Evolutionary conservation across 2,329 filamentous ascomycete species (phyloP).

Genomic region (Knoxdaviesia capensis): DNA sequence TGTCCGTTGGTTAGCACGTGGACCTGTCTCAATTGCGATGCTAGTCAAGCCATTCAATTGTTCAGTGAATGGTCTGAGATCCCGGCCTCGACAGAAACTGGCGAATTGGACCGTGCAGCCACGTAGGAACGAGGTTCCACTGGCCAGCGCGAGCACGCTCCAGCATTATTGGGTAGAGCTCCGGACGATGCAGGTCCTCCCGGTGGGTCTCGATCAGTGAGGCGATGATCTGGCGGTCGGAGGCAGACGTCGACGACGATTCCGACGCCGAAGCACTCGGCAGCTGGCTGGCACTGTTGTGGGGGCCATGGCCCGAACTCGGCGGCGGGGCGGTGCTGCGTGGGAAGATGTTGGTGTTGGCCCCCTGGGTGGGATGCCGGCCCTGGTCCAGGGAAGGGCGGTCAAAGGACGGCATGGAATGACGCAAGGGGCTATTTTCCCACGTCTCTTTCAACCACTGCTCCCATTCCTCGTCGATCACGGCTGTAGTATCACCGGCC

Average conservation of each 20-base stretch:
- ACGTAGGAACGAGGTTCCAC: conserved; percentile 37
- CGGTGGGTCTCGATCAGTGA: conserved; percentile 10
- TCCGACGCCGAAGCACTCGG: conserved; percentile 22
- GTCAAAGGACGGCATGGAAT: too few species aligned
- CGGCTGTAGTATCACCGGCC: conserved; percentile 33
- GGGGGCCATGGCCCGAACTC: too few species aligned
- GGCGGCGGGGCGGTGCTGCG: too few species aligned
- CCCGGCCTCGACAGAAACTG: neutral
- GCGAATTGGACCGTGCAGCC: conserved; percentile 19
- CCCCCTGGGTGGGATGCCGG: too few species aligned
- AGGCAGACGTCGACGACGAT: conserved; percentile 16
- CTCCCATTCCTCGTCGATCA: conserved; percentile 54
- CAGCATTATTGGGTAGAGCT: conserved; percentile 22
- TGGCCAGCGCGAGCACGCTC: conserved; percentile 32
- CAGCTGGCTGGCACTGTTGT: conserved; percentile 25
- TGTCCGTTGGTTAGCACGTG: too few species aligned
- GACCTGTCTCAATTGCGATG: neutral
- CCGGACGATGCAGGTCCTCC: conserved; percentile 5
- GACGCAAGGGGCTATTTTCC: conserved; percentile 15
- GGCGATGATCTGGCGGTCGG: conserved; percentile 6
- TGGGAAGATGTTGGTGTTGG: too few species aligned
- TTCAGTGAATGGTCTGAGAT: too few species aligned
- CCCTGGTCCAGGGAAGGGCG: too few species aligned
- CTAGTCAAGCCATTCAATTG: neutral
- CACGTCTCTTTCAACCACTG: conserved; percentile 54